These are phyloP conservation scores for Alternaria sp. DNA, from an alignment of 2,329 filamentous ascomycete species.

Conservation along the genomic window DNA sequence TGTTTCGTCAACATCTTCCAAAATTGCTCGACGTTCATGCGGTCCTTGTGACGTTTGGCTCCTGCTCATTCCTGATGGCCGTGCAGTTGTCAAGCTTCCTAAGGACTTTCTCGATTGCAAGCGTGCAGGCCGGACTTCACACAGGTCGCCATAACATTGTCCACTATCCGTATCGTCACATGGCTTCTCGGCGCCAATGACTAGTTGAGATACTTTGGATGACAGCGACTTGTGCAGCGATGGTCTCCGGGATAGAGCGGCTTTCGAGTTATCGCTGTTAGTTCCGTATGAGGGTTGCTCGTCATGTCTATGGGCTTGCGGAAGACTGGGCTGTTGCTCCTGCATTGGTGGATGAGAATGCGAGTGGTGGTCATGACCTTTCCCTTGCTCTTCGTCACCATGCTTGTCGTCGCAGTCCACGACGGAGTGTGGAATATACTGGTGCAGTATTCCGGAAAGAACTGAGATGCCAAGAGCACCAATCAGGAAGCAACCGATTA, in stretches of 20 bases:
- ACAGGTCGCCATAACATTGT: constrained; percentile 67
- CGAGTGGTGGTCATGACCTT: constrained; percentile 30
- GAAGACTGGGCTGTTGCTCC: constrained; percentile 26
- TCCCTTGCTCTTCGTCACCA: constrained; percentile 60
- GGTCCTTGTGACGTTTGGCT: constrained; percentile 33
- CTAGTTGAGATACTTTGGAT: constrained; percentile 58
- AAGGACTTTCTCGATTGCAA: constrained; percentile 29
- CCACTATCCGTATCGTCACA: constrained; percentile 66
- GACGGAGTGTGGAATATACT: constrained; percentile 77
- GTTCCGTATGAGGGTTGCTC: constrained; percentile 32
- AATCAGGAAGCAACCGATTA: constrained; percentile 73
- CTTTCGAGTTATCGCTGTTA: constrained; percentile 19
- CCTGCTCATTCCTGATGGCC: constrained; percentile 32
- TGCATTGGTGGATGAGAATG: constrained; percentile 31
- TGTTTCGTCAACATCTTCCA: constrained; percentile 41
- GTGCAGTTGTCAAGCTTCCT: constrained; percentile 22
- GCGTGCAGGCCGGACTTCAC: constrained; percentile 45
- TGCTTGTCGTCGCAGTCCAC: constrained; percentile 83
- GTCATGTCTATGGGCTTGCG: constrained; percentile 19
- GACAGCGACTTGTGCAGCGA: constrained; percentile 54
- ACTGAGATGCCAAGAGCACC: constrained; percentile 80
- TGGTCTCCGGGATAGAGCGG: constrained; percentile 39
- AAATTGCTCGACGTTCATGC: constrained; percentile 41
- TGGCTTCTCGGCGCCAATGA: constrained; percentile 54
- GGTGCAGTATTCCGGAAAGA: constrained; percentile 75